phyloP scores from a whole-genome alignment of 202 grass and related monocot species.

The Brachypodium distachyon region DNA sequence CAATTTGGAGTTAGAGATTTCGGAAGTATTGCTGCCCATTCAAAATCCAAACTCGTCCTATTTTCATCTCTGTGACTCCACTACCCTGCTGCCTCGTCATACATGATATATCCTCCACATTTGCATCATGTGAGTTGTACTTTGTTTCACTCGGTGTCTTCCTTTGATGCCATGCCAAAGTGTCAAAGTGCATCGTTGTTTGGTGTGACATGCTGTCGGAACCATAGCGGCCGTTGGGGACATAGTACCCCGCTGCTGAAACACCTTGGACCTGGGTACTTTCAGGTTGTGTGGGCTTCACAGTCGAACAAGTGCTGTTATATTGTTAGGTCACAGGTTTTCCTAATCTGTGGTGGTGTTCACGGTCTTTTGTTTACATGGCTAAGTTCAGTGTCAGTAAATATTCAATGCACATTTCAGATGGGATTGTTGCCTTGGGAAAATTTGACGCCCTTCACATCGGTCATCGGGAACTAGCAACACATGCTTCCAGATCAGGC shows the following conservation, averaged over 20 bases:
- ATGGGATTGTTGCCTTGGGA: conserved; percentile 90
- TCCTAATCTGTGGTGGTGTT: not conserved
- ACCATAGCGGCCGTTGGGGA: not conserved
- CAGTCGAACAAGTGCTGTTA: not conserved
- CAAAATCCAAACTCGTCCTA: not conserved
- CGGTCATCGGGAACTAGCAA: conserved; percentile 81
- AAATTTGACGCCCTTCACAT: conserved; percentile 99
- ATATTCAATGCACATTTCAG: conserved; percentile 34
- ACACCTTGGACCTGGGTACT: not conserved
- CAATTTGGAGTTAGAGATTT: not conserved
- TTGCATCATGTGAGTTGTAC: not conserved
- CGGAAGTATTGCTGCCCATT: not conserved
- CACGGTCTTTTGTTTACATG: not conserved
- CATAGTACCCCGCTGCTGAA: too few species aligned
- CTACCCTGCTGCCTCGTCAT: not conserved
- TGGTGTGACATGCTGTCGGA: not conserved
- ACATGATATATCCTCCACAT: not conserved
- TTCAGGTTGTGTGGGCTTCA: too few species aligned
- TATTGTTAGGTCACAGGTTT: not conserved
- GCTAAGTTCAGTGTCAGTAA: not conserved
- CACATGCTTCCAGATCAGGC: conserved; percentile 76
- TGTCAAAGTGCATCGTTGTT: not conserved
- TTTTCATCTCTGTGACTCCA: not conserved
- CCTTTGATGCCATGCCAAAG: not conserved
- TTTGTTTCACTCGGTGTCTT: not conserved